phyloP scores from a whole-genome alignment of 768 basidiomycete species.

The Rhodocollybia butyracea region DNA sequence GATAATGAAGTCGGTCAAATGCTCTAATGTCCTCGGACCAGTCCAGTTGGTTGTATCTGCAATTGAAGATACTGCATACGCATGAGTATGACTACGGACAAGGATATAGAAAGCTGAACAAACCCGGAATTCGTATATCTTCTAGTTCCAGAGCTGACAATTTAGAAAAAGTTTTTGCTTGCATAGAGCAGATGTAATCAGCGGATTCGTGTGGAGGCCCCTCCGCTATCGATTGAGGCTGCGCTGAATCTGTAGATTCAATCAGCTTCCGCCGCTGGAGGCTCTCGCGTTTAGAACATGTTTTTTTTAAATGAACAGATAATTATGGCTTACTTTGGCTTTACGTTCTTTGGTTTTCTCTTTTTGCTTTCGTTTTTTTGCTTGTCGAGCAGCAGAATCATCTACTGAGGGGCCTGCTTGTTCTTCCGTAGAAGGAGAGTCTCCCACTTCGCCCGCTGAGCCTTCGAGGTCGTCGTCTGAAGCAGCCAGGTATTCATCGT shows the following conservation, averaged over 20 bases:
- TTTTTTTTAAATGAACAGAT: conserved; percentile 2
- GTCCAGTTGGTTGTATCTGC: conserved; percentile 75
- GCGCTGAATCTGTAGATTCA: conserved; percentile 33
- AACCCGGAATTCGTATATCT: conserved; percentile 78
- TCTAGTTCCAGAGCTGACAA: conserved; percentile 76
- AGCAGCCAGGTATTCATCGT: conserved; percentile 56
- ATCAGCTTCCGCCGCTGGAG: conserved; percentile 64
- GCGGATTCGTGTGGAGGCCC: conserved; percentile 57
- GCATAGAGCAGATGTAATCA: conserved; percentile 61
- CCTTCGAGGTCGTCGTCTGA: conserved; percentile 53
- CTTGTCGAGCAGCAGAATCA: conserved; percentile 9
- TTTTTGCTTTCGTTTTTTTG: conserved; percentile 70
- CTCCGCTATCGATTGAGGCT: conserved; percentile 47
- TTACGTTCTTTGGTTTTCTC: conserved; percentile 74
- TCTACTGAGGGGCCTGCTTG: background rate
- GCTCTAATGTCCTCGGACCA: conserved; percentile 66
- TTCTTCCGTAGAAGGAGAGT: background rate
- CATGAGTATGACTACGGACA: background rate
- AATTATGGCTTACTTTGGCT: conserved; percentile 48
- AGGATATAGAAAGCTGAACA: conserved; percentile 18
- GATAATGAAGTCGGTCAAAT: conserved; percentile 71
- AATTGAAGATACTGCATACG: conserved; percentile 50
- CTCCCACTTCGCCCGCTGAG: background rate
- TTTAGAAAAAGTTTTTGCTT: conserved; percentile 65
- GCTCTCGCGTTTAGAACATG: conserved; percentile 8